Conservation (phyloP, 2,329 filamentous ascomycete genomes). For the Fusarium sp. region DNA sequence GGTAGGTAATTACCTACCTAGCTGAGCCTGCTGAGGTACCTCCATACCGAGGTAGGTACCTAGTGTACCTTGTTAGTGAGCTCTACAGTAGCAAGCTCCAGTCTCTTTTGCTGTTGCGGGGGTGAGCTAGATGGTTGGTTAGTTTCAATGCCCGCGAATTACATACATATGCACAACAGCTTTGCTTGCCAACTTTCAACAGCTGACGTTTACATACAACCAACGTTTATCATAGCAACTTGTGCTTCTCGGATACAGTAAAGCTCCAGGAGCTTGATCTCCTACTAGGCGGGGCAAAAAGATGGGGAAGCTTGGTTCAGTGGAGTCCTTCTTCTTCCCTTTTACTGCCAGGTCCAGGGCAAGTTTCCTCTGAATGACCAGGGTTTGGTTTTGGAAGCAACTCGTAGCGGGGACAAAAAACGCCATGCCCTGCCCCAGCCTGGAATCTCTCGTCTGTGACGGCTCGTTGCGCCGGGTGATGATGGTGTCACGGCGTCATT, state of each 20-base stretch:
- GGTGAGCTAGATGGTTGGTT: background rate
- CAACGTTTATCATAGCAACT: too few species aligned
- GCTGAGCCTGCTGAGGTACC: too few species aligned
- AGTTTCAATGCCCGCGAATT: background rate
- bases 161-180: background rate
- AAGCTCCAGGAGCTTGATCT: conserved; percentile 30
- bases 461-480: conserved; percentile 26
- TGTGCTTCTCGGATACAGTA: background rate
- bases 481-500: conserved; percentile 44
- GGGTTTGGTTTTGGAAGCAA: conserved; percentile 14
- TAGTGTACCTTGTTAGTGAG: too few species aligned
- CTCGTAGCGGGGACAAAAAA: conserved; percentile 20
- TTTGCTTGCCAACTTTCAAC: conserved; percentile 31
- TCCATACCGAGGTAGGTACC: too few species aligned
- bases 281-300: conserved; percentile 27
- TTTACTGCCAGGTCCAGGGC: conserved; percentile 1
- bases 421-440: conserved; percentile 9
- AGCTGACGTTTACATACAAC: conserved; percentile 27
- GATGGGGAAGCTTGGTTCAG: conserved; percentile 28
- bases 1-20: too few species aligned
- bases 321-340: background rate
- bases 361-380: conserved; percentile 3
- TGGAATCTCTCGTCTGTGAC: conserved; percentile 11
- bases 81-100: background rate
- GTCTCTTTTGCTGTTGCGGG: conserved; percentile 19